Conservation (phyloP, 2,329 filamentous ascomycete genomes). For the Epicoccum nigrum region DNA sequence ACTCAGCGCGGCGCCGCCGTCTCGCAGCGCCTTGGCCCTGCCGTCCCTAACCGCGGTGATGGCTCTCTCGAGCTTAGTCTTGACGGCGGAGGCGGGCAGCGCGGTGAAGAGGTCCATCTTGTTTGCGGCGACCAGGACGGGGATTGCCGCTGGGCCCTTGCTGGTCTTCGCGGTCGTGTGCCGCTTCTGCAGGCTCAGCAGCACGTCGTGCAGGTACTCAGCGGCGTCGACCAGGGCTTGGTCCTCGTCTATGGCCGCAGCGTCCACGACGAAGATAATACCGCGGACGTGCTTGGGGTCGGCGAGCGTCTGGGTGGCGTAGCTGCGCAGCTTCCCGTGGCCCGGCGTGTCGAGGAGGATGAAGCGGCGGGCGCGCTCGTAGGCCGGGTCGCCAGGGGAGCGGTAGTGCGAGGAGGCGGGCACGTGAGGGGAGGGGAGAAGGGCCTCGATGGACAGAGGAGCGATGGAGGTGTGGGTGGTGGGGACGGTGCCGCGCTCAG, state of each 20-base stretch:
- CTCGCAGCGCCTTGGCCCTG: constrained; percentile 77
- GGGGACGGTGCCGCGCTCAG: constrained; percentile 61
- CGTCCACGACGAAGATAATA: constrained; percentile 88
- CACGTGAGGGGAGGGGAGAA: constrained; percentile 61
- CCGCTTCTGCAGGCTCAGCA: constrained; percentile 81
- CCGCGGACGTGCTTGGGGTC: constrained; percentile 64
- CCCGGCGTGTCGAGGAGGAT: constrained; percentile 88
- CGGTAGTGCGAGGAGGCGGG: constrained; percentile 68
- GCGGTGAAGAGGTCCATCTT: constrained; percentile 97
- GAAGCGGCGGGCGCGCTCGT: constrained; percentile 66
- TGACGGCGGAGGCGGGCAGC: constrained; percentile 77
- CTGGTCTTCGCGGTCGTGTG: constrained; percentile 62
- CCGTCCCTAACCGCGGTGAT: constrained; percentile 78
- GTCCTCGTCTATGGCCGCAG: constrained; percentile 58
- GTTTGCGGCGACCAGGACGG: constrained; percentile 87
- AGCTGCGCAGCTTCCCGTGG: constrained; percentile 87
- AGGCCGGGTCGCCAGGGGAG: constrained; percentile 67
- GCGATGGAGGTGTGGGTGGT: constrained; percentile 58
- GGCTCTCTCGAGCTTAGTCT: constrained; percentile 76
- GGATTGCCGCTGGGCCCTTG: constrained; percentile 66
- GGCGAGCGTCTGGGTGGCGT: constrained; percentile 63
- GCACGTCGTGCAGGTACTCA: constrained; percentile 84
- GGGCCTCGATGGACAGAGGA: constrained; percentile 62
- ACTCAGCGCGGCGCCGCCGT: constrained; percentile 75
- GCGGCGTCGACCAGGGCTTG: constrained; percentile 72